Conservation (phyloP, 2,329 filamentous ascomycete species). For the Colletotrichum musae region DNA sequence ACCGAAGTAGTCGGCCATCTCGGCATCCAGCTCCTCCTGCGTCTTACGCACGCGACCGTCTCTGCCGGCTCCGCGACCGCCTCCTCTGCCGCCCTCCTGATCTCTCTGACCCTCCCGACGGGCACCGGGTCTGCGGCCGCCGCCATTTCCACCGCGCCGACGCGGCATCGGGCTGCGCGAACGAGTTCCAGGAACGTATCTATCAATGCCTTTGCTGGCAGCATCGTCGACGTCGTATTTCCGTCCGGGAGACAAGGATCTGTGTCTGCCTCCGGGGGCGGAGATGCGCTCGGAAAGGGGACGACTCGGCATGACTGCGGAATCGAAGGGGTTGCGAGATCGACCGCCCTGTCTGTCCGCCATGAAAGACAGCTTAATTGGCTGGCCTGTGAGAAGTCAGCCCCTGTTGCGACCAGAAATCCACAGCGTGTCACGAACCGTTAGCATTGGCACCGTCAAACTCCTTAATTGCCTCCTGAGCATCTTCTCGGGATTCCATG, state of each 20-base stretch:
- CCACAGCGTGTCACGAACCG: constrained; percentile 59
- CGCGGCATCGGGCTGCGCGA: constrained; percentile 73
- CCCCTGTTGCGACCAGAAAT: background rate
- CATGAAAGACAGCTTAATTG: constrained; percentile 81
- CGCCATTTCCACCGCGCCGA: constrained; percentile 58
- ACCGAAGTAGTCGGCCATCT: constrained; percentile 95
- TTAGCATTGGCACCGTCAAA: constrained; percentile 94
- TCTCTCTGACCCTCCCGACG: constrained; percentile 60
- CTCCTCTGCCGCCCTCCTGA: constrained; percentile 52
- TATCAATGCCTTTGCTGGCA: constrained; percentile 79
- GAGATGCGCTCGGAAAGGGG: constrained; percentile 75
- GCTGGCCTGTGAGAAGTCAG: constrained; percentile 70
- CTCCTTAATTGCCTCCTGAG: constrained; percentile 80
- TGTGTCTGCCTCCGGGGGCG: constrained; percentile 67
- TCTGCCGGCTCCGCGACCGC: constrained; percentile 41
- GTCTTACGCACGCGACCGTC: constrained; percentile 83
- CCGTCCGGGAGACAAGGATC: constrained; percentile 71
- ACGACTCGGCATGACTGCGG: constrained; percentile 67
- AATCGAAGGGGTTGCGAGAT: constrained; percentile 70
- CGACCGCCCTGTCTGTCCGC: constrained; percentile 60
- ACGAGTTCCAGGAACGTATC: constrained; percentile 78
- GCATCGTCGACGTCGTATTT: constrained; percentile 69
- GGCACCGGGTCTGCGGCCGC: constrained; percentile 66
- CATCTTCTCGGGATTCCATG: constrained; percentile 80
- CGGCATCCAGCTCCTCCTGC: constrained; percentile 92